Base-by-base conservation (phyloP, 495 filamentous ascomycete species). In the Aspergillus funiculosus region DNA sequence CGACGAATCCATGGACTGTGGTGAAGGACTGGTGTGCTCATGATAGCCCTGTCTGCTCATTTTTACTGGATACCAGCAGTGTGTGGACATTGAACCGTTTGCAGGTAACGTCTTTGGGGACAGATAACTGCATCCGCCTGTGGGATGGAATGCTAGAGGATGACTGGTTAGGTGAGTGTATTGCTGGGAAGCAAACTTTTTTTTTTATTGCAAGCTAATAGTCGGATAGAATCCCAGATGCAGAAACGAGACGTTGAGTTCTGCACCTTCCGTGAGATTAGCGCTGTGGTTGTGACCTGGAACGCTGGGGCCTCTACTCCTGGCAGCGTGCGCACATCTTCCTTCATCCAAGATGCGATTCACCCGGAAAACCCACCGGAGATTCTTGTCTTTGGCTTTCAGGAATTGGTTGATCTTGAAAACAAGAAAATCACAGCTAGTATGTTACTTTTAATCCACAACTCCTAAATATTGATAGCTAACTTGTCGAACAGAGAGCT, bases 351-450 rank as follows among this genome's bases (percentile, higher is more conserved):
- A 52, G 73, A 87, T 43, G 73, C 92, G 0, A 69, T 95, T 29
- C 71, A 81, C 47, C 75, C 71, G 22, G 81, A 85, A 43, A 73
- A 83, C 39, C 81, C 83, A 6, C 88, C 92, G 0, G 92, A 97
- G 53, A 84, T 98, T 38, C 69, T 98, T 4, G 79, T 98, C 3
- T 98, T 97, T 75, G 92, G 92, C 7, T 98, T 98, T 61, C 92
- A 98, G 60, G 92, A 98, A 62, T 74, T 98, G 6, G 91, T 98
- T 9, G 94, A 98, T 56, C 69, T 98, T 10, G 92, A 98, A 58
- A 88, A 97, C 61, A 98, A 95, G 70, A 94, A 86, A 52, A 82
- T 92, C 48, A 96, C 90, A 43, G 92, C 92, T n/a, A 95, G 83
- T 86, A 63, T 54, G 81, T 79, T n/a, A n/a, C n/a, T 32, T 24